Evolutionary conservation across 352 stramenopile genomes (phyloP).

Genomic region (Pythium biforme): DNA sequence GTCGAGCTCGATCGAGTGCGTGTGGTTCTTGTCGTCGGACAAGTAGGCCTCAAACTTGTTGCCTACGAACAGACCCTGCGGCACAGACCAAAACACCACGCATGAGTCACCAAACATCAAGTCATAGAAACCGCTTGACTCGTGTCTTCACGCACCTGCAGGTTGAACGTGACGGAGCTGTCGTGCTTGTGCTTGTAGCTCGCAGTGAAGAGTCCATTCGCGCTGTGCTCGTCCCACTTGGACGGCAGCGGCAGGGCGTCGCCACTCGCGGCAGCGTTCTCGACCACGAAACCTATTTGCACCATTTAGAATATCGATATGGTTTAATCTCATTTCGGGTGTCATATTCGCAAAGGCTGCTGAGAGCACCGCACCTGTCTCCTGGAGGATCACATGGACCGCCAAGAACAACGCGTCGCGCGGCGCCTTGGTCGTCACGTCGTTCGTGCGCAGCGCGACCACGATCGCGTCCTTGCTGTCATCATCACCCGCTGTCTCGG

Average conservation of each 20-base stretch:
- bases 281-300: constrained; percentile 40
- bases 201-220: constrained; percentile 57
- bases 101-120: no score
- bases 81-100: not conserved
- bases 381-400: constrained; percentile 66
- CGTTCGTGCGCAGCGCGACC: constrained; percentile 40
- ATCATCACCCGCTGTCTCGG: not conserved
- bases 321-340: no score
- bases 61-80: constrained; percentile 68
- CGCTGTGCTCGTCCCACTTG: constrained; percentile 62
- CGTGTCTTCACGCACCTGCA: constrained; percentile 45
- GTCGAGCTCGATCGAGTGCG: constrained; percentile 71
- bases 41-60: constrained; percentile 81
- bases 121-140: not conserved
- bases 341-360: no score
- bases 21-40: constrained; percentile 60
- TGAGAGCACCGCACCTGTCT: constrained; percentile 59
- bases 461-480: constrained; percentile 51
- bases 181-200: constrained; percentile 59
- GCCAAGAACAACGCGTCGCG: constrained; percentile 71
- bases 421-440: constrained; percentile 41
- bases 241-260: constrained; percentile 38
- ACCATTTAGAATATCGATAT: no score
- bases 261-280: constrained; percentile 11
- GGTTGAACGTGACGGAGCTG: constrained; percentile 43